Evolutionary conservation across 441 rosid species (phyloP), one percentile per base, ranked within the genome.

Genomic region (Dalechampia spathulata): DNA sequence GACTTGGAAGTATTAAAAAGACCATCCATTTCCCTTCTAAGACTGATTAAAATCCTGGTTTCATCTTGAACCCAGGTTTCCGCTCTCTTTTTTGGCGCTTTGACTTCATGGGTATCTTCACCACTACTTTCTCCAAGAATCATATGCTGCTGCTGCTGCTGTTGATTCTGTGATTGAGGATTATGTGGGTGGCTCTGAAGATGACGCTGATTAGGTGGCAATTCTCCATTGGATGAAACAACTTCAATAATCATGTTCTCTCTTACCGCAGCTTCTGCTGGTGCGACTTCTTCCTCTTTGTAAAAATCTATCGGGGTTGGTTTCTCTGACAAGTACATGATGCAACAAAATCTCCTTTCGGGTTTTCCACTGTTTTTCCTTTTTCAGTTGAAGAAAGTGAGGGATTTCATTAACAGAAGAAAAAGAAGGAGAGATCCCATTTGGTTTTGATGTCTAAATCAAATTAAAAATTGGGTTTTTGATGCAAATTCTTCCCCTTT

Each of bases 41-140:
- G 58, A 32, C 63, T 74, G 52, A 93, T 87, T 53, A 93, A 64
- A 77, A 70, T 74, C 43, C 97, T 85, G 7, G 96, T 93, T 60
- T 93, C 99, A 57, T 90, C 97, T 60, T 87, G 97, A 2, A 90
- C 87, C 99, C 97, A 93, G 14, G 96, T 90, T 82, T 93, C 96
- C 1, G 99, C 96, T 46, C 99, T 76, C 71, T 90, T 93, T 73
- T 93, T 93, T 0, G 99, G 99, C 2, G 89, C 83, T 73, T 79
- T 90, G 20, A 83, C 69, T 62, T 87, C 97, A 43, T 78, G 92
- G 53, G 74, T 83, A 28, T 83, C 96, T 52, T 88, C 85, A 8
- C 74, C 70, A 62, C 97, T 90, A 69, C 87, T 82, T 42, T 88
- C 96, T 0, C 82, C 89, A 0, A 91, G 69, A 40, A 88, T 71